These are phyloP conservation scores for Gloeopeniophorella convolvens DNA, from an alignment of 768 basidiomycete genomes.

Conservation along the genomic window DNA sequence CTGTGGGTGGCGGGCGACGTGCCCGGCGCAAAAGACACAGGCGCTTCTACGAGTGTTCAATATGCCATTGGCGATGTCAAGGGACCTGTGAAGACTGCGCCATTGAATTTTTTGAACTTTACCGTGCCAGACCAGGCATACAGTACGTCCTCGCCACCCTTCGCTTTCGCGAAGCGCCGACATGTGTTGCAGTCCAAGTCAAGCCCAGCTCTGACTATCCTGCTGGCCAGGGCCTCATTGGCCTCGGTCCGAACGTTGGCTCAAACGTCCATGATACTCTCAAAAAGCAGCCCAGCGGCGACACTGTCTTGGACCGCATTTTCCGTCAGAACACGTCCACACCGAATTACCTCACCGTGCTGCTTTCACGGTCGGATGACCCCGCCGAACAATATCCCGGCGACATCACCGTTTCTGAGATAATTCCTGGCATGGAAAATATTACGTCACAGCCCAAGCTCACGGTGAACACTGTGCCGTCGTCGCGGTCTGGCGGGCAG, in stretches of 20 bases:
- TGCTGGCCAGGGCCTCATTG: slow-evolving; percentile 38
- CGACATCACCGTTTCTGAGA: slow-evolving; percentile 56
- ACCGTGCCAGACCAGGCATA: slow-evolving; percentile 40
- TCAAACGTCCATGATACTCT: slow-evolving; percentile 39
- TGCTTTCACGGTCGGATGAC: slow-evolving; percentile 55
- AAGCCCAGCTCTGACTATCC: slow-evolving; percentile 27
- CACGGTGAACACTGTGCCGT: slow-evolving; percentile 36
- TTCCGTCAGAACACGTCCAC: slow-evolving; percentile 53
- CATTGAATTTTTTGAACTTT: slow-evolving; percentile 40
- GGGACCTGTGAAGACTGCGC: slow-evolving; percentile 40
- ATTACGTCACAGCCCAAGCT: slow-evolving; percentile 48
- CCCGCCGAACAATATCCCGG: slow-evolving; percentile 48
- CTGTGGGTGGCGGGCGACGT: slow-evolving; percentile 50
- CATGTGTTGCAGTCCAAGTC: slow-evolving; percentile 35
- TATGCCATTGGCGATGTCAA: slow-evolving; percentile 50
- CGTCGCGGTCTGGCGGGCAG: slow-evolving; percentile 36
- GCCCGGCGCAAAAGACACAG: slow-evolving; percentile 33
- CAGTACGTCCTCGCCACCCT: slow-evolving; percentile 29
- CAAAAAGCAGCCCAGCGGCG: slow-evolving; percentile 33
- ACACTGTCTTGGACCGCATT: slow-evolving; percentile 56
- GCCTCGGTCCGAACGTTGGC: slow-evolving; percentile 57
- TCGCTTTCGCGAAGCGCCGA: background rate
- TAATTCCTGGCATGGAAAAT: slow-evolving; percentile 41
- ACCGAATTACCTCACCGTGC: slow-evolving; percentile 56
- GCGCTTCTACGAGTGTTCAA: slow-evolving; percentile 33